Evolutionary conservation across 1,139 yeast species (phyloP).

Genomic region (Nakaseomyces bracarensis): DNA sequence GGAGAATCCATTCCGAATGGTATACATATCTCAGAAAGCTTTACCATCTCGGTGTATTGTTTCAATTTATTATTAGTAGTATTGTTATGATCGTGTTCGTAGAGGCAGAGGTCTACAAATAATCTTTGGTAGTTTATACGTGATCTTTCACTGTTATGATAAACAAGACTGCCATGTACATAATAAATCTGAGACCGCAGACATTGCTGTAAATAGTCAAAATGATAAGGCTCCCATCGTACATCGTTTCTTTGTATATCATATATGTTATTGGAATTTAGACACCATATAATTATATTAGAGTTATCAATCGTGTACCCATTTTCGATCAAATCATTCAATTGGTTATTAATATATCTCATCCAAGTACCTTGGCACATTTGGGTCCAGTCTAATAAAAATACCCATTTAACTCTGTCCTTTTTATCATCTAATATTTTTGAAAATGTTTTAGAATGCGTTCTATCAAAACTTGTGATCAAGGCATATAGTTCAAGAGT

Average conservation of each 20-base stretch:
- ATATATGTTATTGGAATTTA: slow-evolving; percentile 15
- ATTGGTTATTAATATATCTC: slow-evolving; percentile 7
- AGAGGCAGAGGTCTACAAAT: background rate
- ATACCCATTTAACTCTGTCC: slow-evolving; percentile 13
- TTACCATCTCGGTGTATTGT: slow-evolving; percentile 22
- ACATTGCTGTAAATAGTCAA: slow-evolving; percentile 21
- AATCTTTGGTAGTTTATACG: background rate
- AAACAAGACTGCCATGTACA: slow-evolving; percentile 13
- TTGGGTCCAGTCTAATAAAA: slow-evolving; percentile 20
- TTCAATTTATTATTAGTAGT: background rate
- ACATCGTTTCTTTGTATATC: slow-evolving; percentile 16
- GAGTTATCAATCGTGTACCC: slow-evolving; percentile 8
- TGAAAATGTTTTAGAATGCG: background rate
- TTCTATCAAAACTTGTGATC: slow-evolving; percentile 1
- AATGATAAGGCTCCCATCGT: slow-evolving; percentile 18
- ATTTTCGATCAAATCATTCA: slow-evolving; percentile 7
- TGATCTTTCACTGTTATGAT: slow-evolving; percentile 10
- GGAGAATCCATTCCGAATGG: slow-evolving; percentile 47
- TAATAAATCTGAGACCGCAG: slow-evolving; percentile 17
- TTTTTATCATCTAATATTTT: slow-evolving; percentile 5
- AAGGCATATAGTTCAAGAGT: slow-evolving; percentile 3
- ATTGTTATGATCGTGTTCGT: background rate
- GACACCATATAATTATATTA: slow-evolving; percentile 11
- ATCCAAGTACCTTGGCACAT: slow-evolving; percentile 18
- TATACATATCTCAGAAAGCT: slow-evolving; percentile 37